These are phyloP conservation scores for Venturia nashicola DNA, from an alignment of 2,329 filamentous ascomycete species.

Conservation along the genomic window DNA sequence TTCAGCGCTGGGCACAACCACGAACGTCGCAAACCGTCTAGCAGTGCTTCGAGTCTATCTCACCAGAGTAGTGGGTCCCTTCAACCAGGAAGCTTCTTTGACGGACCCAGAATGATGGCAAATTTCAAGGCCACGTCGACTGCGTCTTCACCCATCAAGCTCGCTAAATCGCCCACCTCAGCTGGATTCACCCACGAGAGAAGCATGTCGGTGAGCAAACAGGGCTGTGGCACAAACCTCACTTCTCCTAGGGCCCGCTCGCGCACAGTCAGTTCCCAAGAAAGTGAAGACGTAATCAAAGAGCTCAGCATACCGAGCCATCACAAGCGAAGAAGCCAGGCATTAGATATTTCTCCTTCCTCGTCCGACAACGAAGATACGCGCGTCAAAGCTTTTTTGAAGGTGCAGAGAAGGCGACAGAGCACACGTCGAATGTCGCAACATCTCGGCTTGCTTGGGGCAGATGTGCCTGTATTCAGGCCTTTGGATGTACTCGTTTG, in stretches of 20 bases:
- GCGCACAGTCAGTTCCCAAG: slow-evolving; percentile 86
- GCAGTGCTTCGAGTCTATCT: slow-evolving; percentile 71
- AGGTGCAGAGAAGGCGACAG: slow-evolving; percentile 87
- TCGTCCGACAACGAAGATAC: slow-evolving; percentile 96
- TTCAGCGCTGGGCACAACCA: slow-evolving; percentile 77
- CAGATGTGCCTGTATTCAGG: slow-evolving; percentile 56
- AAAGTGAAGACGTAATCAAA: slow-evolving; percentile 60
- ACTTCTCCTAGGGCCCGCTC: slow-evolving; percentile 62
- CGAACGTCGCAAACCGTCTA: slow-evolving; percentile 85
- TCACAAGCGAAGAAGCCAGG: slow-evolving; percentile 83
- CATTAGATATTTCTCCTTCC: slow-evolving; percentile 92
- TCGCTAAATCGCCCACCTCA: slow-evolving; percentile 27
- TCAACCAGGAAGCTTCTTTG: slow-evolving; percentile 59
- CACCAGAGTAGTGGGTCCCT: slow-evolving; percentile 56
- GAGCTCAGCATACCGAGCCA: slow-evolving; percentile 51
- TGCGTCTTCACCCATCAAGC: slow-evolving; percentile 42
- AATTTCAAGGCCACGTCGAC: slow-evolving; percentile 39
- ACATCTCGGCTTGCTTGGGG: slow-evolving; percentile 67
- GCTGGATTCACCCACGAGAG: slow-evolving; percentile 35
- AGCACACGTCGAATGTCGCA: slow-evolving; percentile 90
- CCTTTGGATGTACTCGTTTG: slow-evolving; percentile 91
- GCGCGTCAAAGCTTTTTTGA: slow-evolving; percentile 76
- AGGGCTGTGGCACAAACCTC: slow-evolving; percentile 21
- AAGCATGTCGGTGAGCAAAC: slow-evolving; percentile 18
- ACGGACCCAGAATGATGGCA: slow-evolving; percentile 50